Evolutionary conservation across 352 stramenopile genomes (phyloP), one percentile per base, ranked within the genome.

Genomic region (Phytophthora idaei): DNA sequence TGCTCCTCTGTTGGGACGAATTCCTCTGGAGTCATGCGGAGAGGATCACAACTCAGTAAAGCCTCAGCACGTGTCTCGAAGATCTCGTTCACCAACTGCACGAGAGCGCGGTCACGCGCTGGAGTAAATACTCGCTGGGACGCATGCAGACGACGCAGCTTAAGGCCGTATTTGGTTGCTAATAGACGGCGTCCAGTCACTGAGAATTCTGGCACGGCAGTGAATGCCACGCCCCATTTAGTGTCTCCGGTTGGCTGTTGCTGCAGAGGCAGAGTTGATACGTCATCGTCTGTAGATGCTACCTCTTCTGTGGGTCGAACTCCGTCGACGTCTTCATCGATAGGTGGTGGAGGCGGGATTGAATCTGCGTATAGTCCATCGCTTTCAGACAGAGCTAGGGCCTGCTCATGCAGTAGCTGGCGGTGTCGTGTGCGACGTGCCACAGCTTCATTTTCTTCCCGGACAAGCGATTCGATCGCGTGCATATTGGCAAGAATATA

Each of bases 201-300:
- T 0, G 87, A 95, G 52, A 94, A 95, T 61, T 96, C 89, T 1
- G 87, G 87, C 2, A 96, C 87, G 0, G 85, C 89, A 7, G 85
- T 96, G 47, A 96, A 95, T 5, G 83, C 83, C 21, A 96, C 77
- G n/a, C 89, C 89, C 89, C 89, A 96, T 63, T 93, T 95, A 10
- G 65, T 72, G 37, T 95, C 82, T 9, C 79, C 62, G 7, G 71
- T 60, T 2, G 73, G 70, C 7, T 48, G 46, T 29, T 68, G 59
- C 25, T 64, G 45, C 29, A 61, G 61, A 52, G 76, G 62, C 5
- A 67, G 61, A n/a, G 71, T 77, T 8, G 70, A 42, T 14, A 71
- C 61, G 0, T 83, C 61, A 1, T 83, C 75, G 32, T 31, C 71
- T 31, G 69, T 65, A 7, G 69, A 58, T 27, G 41, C 5, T 8